These are phyloP conservation scores for Postia placenta DNA, from an alignment of 768 basidiomycete genomes.

Conservation along the genomic window DNA sequence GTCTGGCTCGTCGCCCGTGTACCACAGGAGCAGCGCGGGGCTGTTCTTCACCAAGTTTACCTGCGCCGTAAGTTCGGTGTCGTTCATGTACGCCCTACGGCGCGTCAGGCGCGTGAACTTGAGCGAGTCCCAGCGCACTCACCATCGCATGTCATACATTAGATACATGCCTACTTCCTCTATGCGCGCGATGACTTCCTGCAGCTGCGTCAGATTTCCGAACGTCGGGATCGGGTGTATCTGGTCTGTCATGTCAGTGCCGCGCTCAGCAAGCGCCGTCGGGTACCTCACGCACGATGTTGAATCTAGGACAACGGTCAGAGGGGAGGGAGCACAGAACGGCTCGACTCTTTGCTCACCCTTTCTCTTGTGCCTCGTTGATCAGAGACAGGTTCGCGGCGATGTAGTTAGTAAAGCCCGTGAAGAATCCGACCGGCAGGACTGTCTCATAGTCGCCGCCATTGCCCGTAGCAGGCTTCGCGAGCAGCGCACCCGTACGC, in stretches of 20 bases:
- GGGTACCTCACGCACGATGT: slow-evolving; percentile 27
- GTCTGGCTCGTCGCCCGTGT: slow-evolving; percentile 72
- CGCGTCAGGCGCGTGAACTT: neutral
- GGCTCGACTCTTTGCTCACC: slow-evolving; percentile 24
- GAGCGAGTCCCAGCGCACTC: slow-evolving; percentile 5
- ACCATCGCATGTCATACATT: slow-evolving; percentile 81
- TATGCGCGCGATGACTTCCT: slow-evolving; percentile 61
- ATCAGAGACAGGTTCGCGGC: slow-evolving; percentile 45
- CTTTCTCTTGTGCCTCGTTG: slow-evolving; percentile 53
- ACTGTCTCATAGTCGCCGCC: slow-evolving; percentile 29
- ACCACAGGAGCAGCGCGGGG: slow-evolving; percentile 66
- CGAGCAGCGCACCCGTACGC: slow-evolving; percentile 38
- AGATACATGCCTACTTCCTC: slow-evolving; percentile 64
- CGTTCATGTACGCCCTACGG: slow-evolving; percentile 55
- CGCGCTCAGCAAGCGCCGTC: slow-evolving; percentile 1
- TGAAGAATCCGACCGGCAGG: slow-evolving; percentile 73
- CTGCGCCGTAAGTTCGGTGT: slow-evolving; percentile 55
- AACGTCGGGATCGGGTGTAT: slow-evolving; percentile 71
- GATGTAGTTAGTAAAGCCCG: slow-evolving; percentile 50
- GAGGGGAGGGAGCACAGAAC: neutral
- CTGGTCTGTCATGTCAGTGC: slow-evolving; percentile 20
- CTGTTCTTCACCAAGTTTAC: slow-evolving; percentile 63
- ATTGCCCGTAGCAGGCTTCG: slow-evolving; percentile 24
- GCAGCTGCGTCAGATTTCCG: slow-evolving; percentile 50
- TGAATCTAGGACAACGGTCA: slow-evolving; percentile 29